Evolutionary conservation across 768 basidiomycete species (phyloP).

Genomic region (Scleroderma citrinum): DNA sequence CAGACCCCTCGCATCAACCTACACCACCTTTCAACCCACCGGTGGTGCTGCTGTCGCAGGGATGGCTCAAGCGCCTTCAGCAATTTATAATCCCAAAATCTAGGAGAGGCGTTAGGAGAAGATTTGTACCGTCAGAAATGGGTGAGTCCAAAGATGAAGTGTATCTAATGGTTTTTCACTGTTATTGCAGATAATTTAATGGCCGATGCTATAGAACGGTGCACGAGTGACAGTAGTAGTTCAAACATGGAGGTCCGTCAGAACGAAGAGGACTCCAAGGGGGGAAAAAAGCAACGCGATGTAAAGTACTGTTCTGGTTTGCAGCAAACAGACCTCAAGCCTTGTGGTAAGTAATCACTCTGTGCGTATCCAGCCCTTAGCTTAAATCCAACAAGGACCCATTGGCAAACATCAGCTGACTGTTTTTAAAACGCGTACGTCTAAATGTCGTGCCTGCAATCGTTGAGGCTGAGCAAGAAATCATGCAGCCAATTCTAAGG

Average conservation of each 20-base stretch:
- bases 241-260: neutral
- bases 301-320: conserved; percentile 9
- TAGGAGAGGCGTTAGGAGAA: neutral
- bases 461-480: neutral
- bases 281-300: conserved; percentile 8
- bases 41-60: no score
- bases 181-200: neutral
- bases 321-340: conserved; percentile 2
- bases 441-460: neutral
- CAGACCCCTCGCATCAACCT: neutral
- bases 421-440: conserved; percentile 2
- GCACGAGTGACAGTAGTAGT: neutral
- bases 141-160: conserved; percentile 1
- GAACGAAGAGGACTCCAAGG: conserved; percentile 1
- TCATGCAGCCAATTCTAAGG: neutral
- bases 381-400: no score
- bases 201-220: conserved; percentile 5
- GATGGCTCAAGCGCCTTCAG: neutral
- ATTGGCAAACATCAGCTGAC: neutral
- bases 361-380: neutral
- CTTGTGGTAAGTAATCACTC: conserved; percentile 3
- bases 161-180: neutral
- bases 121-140: conserved; percentile 1
- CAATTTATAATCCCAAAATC: neutral
- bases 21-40: neutral